Conservation (phyloP, 495 filamentous ascomycete species). For the Annulohypoxylon stygium region DNA sequence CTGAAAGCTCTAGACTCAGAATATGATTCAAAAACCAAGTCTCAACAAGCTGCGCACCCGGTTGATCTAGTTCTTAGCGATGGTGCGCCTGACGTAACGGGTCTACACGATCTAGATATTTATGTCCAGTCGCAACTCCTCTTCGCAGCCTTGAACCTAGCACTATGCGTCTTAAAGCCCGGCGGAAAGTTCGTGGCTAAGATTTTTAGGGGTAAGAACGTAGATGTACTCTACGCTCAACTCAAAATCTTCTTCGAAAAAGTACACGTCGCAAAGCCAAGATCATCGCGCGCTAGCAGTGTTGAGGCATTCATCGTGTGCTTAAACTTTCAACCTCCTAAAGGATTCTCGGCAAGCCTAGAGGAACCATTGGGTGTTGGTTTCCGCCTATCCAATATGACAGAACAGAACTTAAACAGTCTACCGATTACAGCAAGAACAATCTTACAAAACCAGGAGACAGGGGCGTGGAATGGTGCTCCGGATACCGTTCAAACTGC, state of each 20-base stretch:
- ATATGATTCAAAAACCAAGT: conserved; percentile 67
- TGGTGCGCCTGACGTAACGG: conserved; percentile 96
- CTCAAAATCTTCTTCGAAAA: conserved; percentile 88
- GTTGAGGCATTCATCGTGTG: conserved; percentile 97
- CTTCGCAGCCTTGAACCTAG: conserved; percentile 91
- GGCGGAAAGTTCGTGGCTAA: conserved; percentile 98
- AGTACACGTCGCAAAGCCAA: conserved; percentile 91
- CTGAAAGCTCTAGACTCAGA: conserved; percentile 85
- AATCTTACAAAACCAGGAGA: conserved; percentile 56
- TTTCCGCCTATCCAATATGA: conserved; percentile 63
- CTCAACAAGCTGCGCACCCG: conserved; percentile 69
- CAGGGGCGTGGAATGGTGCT: conserved; percentile 56
- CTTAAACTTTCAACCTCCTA: conserved; percentile 79
- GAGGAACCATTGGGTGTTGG: conserved; percentile 74
- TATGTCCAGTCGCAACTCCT: conserved; percentile 97
- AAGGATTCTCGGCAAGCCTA: conserved; percentile 73
- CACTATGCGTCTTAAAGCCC: conserved; percentile 88
- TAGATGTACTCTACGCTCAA: conserved; percentile 92
- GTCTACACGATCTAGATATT: conserved; percentile 96
- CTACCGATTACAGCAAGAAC: conserved; percentile 55
- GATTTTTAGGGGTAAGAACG: conserved; percentile 94
- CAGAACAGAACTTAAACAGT: conserved; percentile 51
- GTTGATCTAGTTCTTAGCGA: conserved; percentile 95
- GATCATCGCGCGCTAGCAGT: conserved; percentile 92
- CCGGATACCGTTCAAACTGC: conserved; percentile 34